Evolutionary conservation across 176 grass and related monocot genomes (phyloP).

Genomic region (Paspalum vaginatum): DNA sequence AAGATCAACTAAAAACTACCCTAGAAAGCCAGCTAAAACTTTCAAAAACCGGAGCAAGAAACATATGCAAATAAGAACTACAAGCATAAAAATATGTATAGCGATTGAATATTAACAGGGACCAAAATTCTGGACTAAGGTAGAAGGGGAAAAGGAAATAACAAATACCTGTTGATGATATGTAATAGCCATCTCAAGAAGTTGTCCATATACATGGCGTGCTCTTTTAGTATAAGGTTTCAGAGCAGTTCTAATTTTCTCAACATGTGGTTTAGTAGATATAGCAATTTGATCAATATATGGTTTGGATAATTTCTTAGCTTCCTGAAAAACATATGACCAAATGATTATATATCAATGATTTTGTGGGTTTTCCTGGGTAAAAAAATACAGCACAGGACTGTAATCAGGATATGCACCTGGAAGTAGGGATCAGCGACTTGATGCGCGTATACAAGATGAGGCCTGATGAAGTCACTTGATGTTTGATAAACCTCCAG

Average conservation of each 20-base stretch:
- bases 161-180: slow-evolving; percentile 80
- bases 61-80: slow-evolving; percentile 5
- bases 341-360: slow-evolving; percentile 14
- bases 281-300: slow-evolving; percentile 83
- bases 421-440: slow-evolving; percentile 75
- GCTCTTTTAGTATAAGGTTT: slow-evolving; percentile 68
- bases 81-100: slow-evolving; percentile 11
- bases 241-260: slow-evolving; percentile 61
- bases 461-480: slow-evolving; percentile 56
- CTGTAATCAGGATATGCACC: slow-evolving; percentile 51
- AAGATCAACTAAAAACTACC: slow-evolving; percentile 17
- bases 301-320: slow-evolving; percentile 81
- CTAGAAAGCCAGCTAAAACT: not conserved
- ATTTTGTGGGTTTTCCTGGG: not conserved
- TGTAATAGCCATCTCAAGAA: slow-evolving; percentile 57
- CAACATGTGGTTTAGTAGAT: slow-evolving; percentile 70
- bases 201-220: slow-evolving; percentile 42
- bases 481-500: slow-evolving; percentile 74
- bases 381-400: not conserved
- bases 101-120: not conserved
- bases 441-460: slow-evolving; percentile 65
- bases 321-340: slow-evolving; percentile 58
- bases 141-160: slow-evolving; percentile 14
- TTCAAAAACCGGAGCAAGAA: not conserved
- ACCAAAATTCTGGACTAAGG: not conserved